Evolutionary conservation across 495 filamentous ascomycete species (phyloP).

Genomic region (Penicillium tannophilum): DNA sequence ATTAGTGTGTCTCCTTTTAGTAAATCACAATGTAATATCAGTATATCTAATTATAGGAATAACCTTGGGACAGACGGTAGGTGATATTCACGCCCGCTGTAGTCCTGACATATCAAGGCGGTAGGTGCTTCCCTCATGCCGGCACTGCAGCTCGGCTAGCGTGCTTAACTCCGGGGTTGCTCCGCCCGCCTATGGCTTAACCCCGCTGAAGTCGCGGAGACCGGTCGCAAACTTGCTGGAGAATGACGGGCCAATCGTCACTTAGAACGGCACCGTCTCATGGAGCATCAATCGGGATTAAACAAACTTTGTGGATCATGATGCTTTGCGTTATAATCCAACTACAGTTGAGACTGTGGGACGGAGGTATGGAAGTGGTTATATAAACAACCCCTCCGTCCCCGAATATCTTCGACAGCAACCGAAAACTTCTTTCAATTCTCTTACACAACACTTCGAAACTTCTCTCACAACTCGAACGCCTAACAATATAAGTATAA

Average conservation of each 20-base stretch:
- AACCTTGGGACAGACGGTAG: too few relatives aligned
- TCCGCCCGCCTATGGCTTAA: not conserved
- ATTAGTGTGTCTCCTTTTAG: too few relatives aligned
- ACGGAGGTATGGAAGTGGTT: not conserved
- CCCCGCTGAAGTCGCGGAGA: slow-evolving; percentile 8
- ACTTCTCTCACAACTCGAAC: not conserved
- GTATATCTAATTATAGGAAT: too few relatives aligned
- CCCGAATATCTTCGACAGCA: not conserved
- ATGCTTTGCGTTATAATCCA: not conserved
- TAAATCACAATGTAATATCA: too few relatives aligned
- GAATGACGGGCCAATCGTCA: not conserved
- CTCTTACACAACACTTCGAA: not conserved
- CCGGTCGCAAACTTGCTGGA: slow-evolving; percentile 6
- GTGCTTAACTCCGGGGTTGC: not conserved
- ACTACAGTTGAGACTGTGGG: not conserved
- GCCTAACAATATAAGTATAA: not conserved
- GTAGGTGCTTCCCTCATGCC: too few relatives aligned
- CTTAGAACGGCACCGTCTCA: slow-evolving; percentile 1
- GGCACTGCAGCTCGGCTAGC: not conserved
- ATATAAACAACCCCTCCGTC: not conserved
- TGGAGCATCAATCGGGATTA: not conserved
- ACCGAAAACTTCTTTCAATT: not conserved
- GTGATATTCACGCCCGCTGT: too few relatives aligned
- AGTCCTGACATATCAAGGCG: too few relatives aligned
- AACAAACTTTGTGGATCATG: not conserved